Evolutionary conservation across 2,329 filamentous ascomycete species (phyloP), one percentile per base, ranked within the genome.

Genomic region (Dactylonectria estremocensis): DNA sequence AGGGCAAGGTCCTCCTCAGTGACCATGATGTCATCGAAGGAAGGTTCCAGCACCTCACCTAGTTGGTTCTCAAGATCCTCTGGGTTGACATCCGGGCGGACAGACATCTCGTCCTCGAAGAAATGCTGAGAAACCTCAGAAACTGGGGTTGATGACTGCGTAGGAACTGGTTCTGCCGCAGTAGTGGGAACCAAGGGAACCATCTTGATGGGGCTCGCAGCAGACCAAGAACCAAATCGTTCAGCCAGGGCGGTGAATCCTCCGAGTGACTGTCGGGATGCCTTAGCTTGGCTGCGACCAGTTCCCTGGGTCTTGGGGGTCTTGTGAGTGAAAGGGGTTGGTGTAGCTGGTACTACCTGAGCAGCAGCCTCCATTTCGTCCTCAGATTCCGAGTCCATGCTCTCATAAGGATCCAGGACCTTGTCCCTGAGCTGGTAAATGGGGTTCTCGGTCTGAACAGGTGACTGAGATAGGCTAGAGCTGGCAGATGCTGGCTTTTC

Each of bases 211-310:
- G 73, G 89, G 69, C 88, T 92, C 24, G 84, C 84, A 1, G 91
- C 84, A 69, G 86, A 86, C 92, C 92, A 94, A 24, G 86, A 84
- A 66, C 83, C 86, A 5, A 93, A 81, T 73, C 91, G 87, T 43
- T 87, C 83, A 4, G 89, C 89, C 43, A 94, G 81, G 24, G 90
- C 89, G 1, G 90, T 92, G 69, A 93, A 91, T 2, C 90, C 89
- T 69, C 81, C 73, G 2, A 77, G 79, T 3, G 77, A 79, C 20
- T 79, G 75, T 28, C 78, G 74, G 24, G 78, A 76, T 9, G 60
- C 52, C 48, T 63, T 69, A 11, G 71, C 28, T 16, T 69, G 55
- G 31, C 58, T 68, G 33, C 58, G 46, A 5, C 59, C 63, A 35
- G 55, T 64, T 13, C 61, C 45, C 43, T 53, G 53, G 22, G 67